Evolutionary conservation across 1,284 basidiomycete species (phyloP), one percentile per base, ranked within the genome.

Genomic region (Gomphus bonarii): DNA sequence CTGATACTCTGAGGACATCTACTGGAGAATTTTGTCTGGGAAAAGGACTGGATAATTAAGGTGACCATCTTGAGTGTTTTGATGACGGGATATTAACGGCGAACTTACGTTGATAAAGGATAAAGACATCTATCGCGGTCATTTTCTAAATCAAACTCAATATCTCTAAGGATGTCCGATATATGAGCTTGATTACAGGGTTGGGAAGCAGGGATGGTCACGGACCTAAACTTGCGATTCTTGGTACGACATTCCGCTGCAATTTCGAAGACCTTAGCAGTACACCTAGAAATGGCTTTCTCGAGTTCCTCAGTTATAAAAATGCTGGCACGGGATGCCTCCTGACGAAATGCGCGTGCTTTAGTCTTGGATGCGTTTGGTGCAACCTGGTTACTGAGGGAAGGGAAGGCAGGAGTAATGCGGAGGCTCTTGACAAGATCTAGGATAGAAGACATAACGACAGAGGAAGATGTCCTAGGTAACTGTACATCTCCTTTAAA

Each of bases 91-190:
- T 10, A 49, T 8, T 16, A 9, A n/a, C 14, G 18, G 8, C 33
- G 2, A 25, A 57, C 59, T 40, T 50, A 62, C 58, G 50, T 67
- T 51, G 1, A 52, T 30, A 75, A 65, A 11, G 73, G 72, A 52
- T 74, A 68, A 16, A 79, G 64, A 63, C 76, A 79, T n/a, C 71
- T 63, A 2, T 68, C 57, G 49, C 63, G 63, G 61, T 78, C 75
- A 43, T 73, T 72, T 58, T 76, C 75, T 0, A 79, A 64, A 60
- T 80, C 77, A 59, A 78, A 80, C 63, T 78, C 77, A 44, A 75
- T 68, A 63, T 80, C 78, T 61, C 76, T 77, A 55, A n/a, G 42
- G 20, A 55, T 35, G 25, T 25, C 4, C 25, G 25, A 25, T 25
- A 25, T 25, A n/a, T n/a, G n/a, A n/a, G n/a, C 25, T 25, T 25